Percentiles rank a stretch among this genome's conserved stretches.
Conservation (phyloP, 2,329 filamentous ascomycete species). For the Fusarium longipes region DNA sequence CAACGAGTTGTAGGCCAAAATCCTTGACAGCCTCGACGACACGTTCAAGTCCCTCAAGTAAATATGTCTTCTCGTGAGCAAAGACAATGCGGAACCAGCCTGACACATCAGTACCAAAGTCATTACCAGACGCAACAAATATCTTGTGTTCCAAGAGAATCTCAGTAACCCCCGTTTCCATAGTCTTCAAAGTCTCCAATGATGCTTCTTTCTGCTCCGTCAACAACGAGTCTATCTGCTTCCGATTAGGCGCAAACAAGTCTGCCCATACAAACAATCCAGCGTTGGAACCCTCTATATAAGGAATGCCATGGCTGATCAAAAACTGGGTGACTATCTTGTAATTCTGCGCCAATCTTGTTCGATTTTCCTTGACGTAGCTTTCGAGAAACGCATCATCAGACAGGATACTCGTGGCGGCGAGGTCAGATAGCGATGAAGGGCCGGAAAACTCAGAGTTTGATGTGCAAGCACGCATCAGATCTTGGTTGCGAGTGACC, state of each 20-base stretch:
- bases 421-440: neutral
- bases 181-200: accelerated
- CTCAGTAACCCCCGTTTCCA: neutral
- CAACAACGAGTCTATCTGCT: accelerated
- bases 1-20: accelerated
- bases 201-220: neutral
- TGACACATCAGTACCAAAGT: neutral
- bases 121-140: neutral
- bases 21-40: neutral
- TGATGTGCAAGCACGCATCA: neutral
- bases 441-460: neutral
- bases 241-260: neutral
- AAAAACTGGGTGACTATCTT: neutral
- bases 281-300: neutral
- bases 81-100: constrained; percentile 5
- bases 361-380: neutral
- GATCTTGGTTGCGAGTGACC: accelerated
- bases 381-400: neutral
- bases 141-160: neutral
- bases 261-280: neutral
- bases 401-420: neutral
- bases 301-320: neutral
- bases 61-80: neutral
- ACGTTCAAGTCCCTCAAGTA: neutral
- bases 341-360: neutral